Evolutionary conservation across 805 yeast genomes (phyloP).

Genomic region (Sporopachydermia lactativora): DNA sequence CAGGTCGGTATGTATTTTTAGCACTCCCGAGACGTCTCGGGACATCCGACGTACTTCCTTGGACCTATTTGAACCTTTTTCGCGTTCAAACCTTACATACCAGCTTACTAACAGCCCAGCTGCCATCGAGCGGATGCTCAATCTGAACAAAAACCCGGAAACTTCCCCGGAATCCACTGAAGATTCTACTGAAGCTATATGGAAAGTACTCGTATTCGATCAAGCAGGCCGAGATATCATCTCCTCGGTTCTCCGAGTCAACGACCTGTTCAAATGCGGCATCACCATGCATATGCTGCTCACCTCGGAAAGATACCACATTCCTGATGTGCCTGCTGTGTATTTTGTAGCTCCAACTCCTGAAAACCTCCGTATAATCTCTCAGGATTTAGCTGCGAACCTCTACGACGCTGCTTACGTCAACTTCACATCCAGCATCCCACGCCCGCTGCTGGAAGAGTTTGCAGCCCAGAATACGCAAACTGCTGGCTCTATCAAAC

Average conservation of each 20-base stretch:
- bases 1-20: background rate
- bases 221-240: constrained; percentile 68
- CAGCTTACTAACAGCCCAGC: constrained; percentile 12
- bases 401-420: constrained; percentile 69
- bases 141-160: constrained; percentile 53
- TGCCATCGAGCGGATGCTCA: constrained; percentile 69
- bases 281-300: constrained; percentile 80
- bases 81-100: background rate
- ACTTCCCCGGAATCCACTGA: constrained; percentile 17
- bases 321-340: constrained; percentile 90
- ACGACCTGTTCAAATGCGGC: constrained; percentile 81
- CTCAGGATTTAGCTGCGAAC: constrained; percentile 59
- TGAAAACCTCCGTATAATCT: constrained; percentile 55
- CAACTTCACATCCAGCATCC: constrained; percentile 73
- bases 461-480: constrained; percentile 75
- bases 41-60: too few species aligned
- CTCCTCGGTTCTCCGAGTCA: constrained; percentile 84
- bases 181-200: constrained; percentile 53
- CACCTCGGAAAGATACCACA: constrained; percentile 55
- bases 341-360: constrained; percentile 83
- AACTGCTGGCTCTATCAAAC: constrained; percentile 59
- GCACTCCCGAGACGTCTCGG: too few species aligned
- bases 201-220: constrained; percentile 89
- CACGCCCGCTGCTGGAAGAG: constrained; percentile 71
- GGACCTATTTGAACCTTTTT: too few species aligned